Evolutionary conservation across 2,329 filamentous ascomycete species (phyloP).

Genomic region (Sporothrix luriei): DNA sequence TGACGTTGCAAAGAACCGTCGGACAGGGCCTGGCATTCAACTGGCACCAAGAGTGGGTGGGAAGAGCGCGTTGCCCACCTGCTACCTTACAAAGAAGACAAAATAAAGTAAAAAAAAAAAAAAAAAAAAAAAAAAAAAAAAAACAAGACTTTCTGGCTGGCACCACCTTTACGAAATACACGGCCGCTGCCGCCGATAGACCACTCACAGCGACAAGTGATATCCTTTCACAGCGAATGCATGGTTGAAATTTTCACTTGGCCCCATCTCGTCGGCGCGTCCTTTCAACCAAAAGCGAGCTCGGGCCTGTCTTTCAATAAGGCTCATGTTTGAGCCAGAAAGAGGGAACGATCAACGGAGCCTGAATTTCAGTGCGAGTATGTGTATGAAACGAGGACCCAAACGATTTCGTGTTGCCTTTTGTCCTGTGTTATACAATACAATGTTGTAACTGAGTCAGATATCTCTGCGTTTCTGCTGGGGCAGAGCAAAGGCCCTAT

Average conservation of each 20-base stretch:
- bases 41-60: slow-evolving; percentile 4
- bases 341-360: no score
- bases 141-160: neutral
- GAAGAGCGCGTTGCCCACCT: slow-evolving; percentile 20
- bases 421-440: slow-evolving; percentile 25
- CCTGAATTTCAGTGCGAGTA: no score
- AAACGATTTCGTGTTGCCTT: slow-evolving; percentile 5
- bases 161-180: neutral
- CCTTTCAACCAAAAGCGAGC: slow-evolving; percentile 25
- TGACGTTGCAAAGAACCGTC: slow-evolving; percentile 22
- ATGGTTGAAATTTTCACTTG: slow-evolving; percentile 28
- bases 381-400: neutral
- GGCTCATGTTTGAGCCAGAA: no score
- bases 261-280: slow-evolving; percentile 16
- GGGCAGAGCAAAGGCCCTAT: no score
- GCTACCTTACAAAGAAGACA: neutral
- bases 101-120: neutral
- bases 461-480: neutral
- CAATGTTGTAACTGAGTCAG: slow-evolving; percentile 18
- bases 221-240: slow-evolving; percentile 33
- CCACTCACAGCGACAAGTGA: slow-evolving; percentile 30
- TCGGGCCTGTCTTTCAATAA: no score
- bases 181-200: slow-evolving; percentile 30
- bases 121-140: neutral
- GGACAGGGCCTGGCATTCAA: neutral